Evolutionary conservation across 192 early-diverging fungal species (phyloP), one percentile per base, ranked within the genome.

Genomic region (Funneliformis geosporum): DNA sequence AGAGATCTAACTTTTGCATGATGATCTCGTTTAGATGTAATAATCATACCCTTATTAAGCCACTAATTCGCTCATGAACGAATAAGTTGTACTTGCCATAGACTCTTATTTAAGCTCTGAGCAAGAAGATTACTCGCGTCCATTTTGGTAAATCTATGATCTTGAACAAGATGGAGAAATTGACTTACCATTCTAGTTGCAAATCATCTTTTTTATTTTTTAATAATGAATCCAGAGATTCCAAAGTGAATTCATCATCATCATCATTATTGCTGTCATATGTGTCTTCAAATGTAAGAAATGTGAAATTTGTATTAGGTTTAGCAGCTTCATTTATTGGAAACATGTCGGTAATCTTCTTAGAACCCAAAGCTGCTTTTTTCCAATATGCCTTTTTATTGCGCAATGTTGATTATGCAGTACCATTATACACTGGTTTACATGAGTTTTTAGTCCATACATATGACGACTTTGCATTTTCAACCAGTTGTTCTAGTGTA

Each of bases 211-310:
- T 46, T 14, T 75, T 60, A 27, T 60, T 60, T 60, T 75, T 75
- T 61, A 60, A 60, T 12, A 60, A 33, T 2, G 33, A 33, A 33
- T 33, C 33, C 2, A 33, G 2, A 33, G 33, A 33, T 33, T 33
- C 33, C 28, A 75, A 75, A 25, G 33, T 60, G 39, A 60, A 75
- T 55, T 60, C 18, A 60, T 38, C 60, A 75, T 68, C 14, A 68
- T 60, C 38, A 18, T 75, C 33, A 40, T 61, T 60, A 27, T 47
- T 28, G 27, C 2, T 27, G 2, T n/a, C 8, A 18, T 50, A 40
- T 3, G 1, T 28, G 0, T 16, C 25, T 1, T 73, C 47, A 14
- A 27, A 73, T 50, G 43, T 12, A 46, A 73, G 40, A n/a, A 71
- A 44, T 67, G 12, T 39, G n/a, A n/a, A n/a, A n/a, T n/a, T 42